Evolutionary conservation across 2,329 filamentous ascomycete species (phyloP).

Genomic region (Colletotrichum viniferum): DNA sequence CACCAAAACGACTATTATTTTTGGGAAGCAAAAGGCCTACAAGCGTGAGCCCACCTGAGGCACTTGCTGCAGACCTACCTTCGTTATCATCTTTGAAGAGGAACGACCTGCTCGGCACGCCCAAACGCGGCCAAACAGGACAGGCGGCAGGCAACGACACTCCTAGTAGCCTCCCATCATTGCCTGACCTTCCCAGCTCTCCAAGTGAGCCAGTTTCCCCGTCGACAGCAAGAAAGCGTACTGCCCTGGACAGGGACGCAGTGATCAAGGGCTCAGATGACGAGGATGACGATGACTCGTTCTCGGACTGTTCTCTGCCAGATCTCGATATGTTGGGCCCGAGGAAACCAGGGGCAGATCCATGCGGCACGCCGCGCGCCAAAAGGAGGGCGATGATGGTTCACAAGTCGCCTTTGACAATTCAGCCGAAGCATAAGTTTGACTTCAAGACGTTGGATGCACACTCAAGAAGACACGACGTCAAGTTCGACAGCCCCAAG

Average conservation of each 20-base stretch:
- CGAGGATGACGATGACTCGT: slow-evolving; percentile 58
- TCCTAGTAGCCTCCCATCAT: neutral
- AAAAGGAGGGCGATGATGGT: slow-evolving; percentile 48
- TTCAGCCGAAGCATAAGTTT: slow-evolving; percentile 63
- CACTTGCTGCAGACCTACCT: neutral
- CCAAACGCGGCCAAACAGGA: neutral
- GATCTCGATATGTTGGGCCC: slow-evolving; percentile 39
- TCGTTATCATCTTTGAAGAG: neutral
- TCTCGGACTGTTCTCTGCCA: slow-evolving; percentile 63
- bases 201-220: slow-evolving; percentile 28
- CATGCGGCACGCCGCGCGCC: slow-evolving; percentile 48
- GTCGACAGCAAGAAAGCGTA: slow-evolving; percentile 24
- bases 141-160: neutral
- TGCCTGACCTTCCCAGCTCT: slow-evolving; percentile 18
- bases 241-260: slow-evolving; percentile 49
- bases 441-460: slow-evolving; percentile 66
- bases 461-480: slow-evolving; percentile 63
- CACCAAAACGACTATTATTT: slow-evolving; percentile 5
- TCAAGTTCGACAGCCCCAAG: slow-evolving; percentile 59
- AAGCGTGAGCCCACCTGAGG: neutral
- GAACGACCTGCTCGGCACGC: neutral
- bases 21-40: neutral
- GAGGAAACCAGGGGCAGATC: slow-evolving; percentile 18
- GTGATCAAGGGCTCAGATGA: slow-evolving; percentile 75
- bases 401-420: slow-evolving; percentile 52